Conservation (phyloP, 768 basidiomycete species). For the Agrocybe praecox region DNA sequence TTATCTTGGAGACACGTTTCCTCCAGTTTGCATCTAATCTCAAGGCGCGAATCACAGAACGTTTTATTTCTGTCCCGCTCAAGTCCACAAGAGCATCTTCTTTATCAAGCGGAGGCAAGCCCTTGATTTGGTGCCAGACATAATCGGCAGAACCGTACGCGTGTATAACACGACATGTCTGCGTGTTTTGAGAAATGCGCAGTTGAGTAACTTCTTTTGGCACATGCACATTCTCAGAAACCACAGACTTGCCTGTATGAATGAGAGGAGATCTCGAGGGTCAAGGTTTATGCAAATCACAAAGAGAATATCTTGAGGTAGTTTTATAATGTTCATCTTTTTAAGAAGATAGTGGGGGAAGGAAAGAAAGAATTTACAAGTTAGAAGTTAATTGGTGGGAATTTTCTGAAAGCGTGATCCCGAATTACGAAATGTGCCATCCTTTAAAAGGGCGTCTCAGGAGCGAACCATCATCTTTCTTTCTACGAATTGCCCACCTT, state of each 20-base stretch:
- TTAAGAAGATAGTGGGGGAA: too few relatives aligned
- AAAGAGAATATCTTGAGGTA: slow-evolving; percentile 17
- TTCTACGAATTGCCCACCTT: slow-evolving; percentile 35
- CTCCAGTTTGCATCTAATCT: slow-evolving; percentile 56
- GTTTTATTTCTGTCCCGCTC: slow-evolving; percentile 41
- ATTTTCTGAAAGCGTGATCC: slow-evolving; percentile 6
- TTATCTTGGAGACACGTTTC: slow-evolving; percentile 34
- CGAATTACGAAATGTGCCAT: not conserved
- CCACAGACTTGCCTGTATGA: slow-evolving; percentile 45
- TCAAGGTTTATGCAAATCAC: slow-evolving; percentile 13
- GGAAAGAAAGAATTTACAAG: slow-evolving; percentile 9
- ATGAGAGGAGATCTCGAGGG: slow-evolving; percentile 44
- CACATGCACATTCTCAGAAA: too few relatives aligned
- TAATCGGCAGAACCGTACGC: slow-evolving; percentile 53
- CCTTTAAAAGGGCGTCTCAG: too few relatives aligned
- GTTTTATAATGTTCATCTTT: not conserved
- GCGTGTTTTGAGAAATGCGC: slow-evolving; percentile 12
- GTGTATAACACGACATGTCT: slow-evolving; percentile 58
- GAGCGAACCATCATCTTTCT: too few relatives aligned
- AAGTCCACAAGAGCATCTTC: slow-evolving; percentile 33
- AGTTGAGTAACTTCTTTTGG: slow-evolving; percentile 5
- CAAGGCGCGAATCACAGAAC: slow-evolving; percentile 42
- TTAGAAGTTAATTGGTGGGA: slow-evolving; percentile 6
- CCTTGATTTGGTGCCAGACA: slow-evolving; percentile 53
- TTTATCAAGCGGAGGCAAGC: slow-evolving; percentile 49